Percentiles rank a stretch among this genome's conserved stretches.
These are phyloP conservation scores for Diaporthe sp. DNA, from an alignment of 2,329 filamentous ascomycete species.

Conservation along the genomic window DNA sequence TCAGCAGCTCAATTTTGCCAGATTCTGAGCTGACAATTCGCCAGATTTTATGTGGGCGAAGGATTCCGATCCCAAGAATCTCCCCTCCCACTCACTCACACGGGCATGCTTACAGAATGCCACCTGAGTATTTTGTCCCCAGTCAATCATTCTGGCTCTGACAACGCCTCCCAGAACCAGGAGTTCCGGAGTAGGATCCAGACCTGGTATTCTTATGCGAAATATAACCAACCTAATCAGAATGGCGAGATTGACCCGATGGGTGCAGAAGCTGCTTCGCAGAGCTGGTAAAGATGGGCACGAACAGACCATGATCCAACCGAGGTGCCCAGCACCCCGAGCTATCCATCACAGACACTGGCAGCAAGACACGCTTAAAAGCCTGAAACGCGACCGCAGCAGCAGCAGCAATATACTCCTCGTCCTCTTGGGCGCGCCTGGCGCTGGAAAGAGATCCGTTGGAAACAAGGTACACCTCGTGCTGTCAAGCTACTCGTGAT, in stretches of 20 bases:
- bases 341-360: background rate
- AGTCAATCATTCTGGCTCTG: too few species aligned
- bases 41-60: background rate
- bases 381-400: background rate
- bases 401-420: background rate
- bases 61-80: background rate
- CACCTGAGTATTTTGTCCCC: too few species aligned
- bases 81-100: background rate
- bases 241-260: background rate
- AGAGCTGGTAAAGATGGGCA: background rate
- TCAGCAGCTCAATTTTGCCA: too few species aligned
- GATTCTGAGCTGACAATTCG: too few species aligned
- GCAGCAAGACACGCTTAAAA: background rate
- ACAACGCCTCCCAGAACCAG: background rate
- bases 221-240: background rate
- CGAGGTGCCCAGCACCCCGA: background rate
- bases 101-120: background rate
- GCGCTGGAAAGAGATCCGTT: background rate
- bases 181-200: background rate
- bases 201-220: background rate
- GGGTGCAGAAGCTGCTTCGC: background rate
- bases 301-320: background rate
- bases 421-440: background rate
- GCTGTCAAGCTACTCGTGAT: background rate
- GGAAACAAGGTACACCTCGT: background rate